Percentiles rank a stretch among this genome's conserved stretches.
phyloP scores from a whole-genome alignment of 2,329 filamentous ascomycete species.

The Colletotrichum tanaceti region DNA sequence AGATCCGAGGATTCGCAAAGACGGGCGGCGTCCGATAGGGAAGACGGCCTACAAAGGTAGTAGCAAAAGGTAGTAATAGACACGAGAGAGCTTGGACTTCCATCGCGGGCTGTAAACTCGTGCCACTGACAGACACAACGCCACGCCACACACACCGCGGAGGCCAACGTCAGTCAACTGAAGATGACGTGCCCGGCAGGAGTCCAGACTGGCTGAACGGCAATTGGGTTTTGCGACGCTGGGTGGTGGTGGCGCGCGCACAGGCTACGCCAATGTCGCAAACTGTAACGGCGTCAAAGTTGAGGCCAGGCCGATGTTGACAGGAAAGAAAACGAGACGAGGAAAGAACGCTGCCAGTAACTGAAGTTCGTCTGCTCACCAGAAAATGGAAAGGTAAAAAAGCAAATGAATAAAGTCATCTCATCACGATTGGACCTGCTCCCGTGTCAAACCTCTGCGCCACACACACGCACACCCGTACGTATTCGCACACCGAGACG shows the following conservation, averaged over 20 bases:
- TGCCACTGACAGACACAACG: not conserved
- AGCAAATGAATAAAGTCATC: slow-evolving; percentile 13
- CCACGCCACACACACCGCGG: slow-evolving; percentile 10
- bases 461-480: not conserved
- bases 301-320: slow-evolving; percentile 7
- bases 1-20: slow-evolving; percentile 26
- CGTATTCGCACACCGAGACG: no score
- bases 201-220: not conserved
- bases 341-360: slow-evolving; percentile 22
- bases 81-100: slow-evolving; percentile 1
- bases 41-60: not conserved
- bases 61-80: no score
- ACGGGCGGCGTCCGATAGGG: not conserved
- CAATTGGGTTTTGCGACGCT: slow-evolving; percentile 20
- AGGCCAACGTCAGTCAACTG: slow-evolving; percentile 34
- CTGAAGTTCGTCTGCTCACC: slow-evolving; percentile 29
- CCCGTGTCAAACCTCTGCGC: slow-evolving; percentile 21
- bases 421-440: slow-evolving; percentile 19
- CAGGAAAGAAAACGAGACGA: slow-evolving; percentile 11
- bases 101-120: not conserved
- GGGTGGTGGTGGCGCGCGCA: not conserved
- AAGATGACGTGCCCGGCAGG: slow-evolving; percentile 30
- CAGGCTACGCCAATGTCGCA: slow-evolving; percentile 4
- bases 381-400: not conserved
- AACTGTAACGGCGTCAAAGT: slow-evolving; percentile 3